Conservation (phyloP, 164 flowering plant species). For the Stephania japonica region DNA sequence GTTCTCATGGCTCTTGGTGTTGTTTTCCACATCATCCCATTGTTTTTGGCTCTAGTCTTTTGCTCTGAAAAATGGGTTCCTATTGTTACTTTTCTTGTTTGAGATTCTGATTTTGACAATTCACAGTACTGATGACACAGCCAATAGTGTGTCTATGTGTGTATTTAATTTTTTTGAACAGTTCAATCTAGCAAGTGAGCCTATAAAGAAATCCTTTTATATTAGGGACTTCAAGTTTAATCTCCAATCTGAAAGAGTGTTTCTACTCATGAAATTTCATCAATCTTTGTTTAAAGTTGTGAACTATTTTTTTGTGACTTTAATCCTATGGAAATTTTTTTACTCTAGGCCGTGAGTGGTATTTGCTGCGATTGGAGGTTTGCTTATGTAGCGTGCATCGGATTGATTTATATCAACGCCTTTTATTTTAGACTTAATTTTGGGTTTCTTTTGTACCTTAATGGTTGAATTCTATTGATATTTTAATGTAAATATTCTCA, state of each 20-base stretch:
- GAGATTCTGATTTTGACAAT: constrained; percentile 11
- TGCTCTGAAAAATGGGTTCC: background rate
- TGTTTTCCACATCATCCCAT: background rate
- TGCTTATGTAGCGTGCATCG: background rate
- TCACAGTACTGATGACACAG: constrained; percentile 7
- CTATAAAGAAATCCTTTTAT: background rate
- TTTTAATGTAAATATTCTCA: background rate
- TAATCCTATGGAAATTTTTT: background rate
- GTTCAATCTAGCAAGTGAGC: background rate
- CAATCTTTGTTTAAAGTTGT: background rate
- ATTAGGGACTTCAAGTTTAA: background rate
- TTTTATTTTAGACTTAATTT: background rate
- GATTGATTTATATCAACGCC: background rate
- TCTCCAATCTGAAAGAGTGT: background rate
- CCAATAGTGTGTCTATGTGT: background rate
- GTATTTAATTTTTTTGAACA: background rate
- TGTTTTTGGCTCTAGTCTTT: background rate
- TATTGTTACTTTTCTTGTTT: background rate
- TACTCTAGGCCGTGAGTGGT: background rate
- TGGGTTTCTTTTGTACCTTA: background rate
- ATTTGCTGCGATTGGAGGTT: background rate
- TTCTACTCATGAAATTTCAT: background rate
- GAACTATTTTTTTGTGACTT: background rate
- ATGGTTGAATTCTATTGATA: background rate
- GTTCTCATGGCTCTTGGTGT: constrained; percentile 7